Conservation (phyloP, 495 filamentous ascomycete genomes). For the Aspergillus affinis region DNA sequence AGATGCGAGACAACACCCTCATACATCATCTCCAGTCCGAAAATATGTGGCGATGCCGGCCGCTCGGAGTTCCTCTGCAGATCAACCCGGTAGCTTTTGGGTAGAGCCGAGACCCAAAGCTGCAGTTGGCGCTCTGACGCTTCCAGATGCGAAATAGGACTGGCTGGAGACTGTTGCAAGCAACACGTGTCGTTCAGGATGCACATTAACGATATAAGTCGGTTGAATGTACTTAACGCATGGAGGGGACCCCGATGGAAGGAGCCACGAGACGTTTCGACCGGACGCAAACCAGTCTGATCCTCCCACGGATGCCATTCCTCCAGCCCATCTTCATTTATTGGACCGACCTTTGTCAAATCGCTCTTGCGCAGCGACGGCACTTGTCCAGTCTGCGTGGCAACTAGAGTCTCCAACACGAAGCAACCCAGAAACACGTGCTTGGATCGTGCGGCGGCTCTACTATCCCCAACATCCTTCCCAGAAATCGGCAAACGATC, state of each 20-base stretch:
- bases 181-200: slow-evolving; percentile 45
- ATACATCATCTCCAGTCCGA: slow-evolving; percentile 42
- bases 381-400: slow-evolving; percentile 48
- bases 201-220: slow-evolving; percentile 43
- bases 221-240: slow-evolving; percentile 62
- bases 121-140: slow-evolving; percentile 38
- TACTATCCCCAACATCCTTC: slow-evolving; percentile 21
- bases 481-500: slow-evolving; percentile 22
- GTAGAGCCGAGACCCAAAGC: slow-evolving; percentile 35
- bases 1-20: slow-evolving; percentile 32
- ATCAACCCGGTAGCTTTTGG: slow-evolving; percentile 37
- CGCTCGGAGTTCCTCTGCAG: slow-evolving; percentile 26
- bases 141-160: slow-evolving; percentile 33
- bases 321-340: slow-evolving; percentile 64
- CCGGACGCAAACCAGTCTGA: slow-evolving; percentile 33
- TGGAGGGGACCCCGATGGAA: slow-evolving; percentile 53
- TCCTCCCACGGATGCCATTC: slow-evolving; percentile 72
- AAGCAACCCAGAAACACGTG: slow-evolving; percentile 63
- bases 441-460: slow-evolving; percentile 30
- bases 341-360: slow-evolving; percentile 38
- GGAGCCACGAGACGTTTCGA: slow-evolving; percentile 33
- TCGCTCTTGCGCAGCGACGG: slow-evolving; percentile 54
- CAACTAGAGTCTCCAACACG: slow-evolving; percentile 61
- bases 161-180: slow-evolving; percentile 26
- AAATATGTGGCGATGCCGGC: slow-evolving; percentile 38